phyloP scores from a whole-genome alignment of 1,284 basidiomycete genomes.

The Ustilago tritici region DNA sequence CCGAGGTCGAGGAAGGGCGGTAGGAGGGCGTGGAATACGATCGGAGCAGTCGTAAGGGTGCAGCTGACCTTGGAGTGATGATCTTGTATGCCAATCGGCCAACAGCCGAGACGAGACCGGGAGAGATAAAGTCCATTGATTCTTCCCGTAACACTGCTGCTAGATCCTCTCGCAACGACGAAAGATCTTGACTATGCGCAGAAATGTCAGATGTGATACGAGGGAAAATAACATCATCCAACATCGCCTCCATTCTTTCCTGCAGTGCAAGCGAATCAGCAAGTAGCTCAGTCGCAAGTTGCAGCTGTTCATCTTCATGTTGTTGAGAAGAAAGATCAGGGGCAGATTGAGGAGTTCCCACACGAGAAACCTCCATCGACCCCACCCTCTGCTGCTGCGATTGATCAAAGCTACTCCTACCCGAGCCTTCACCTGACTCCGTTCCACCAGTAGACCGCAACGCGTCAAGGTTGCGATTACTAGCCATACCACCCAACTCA shows the following conservation, averaged over 20 bases:
- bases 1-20: slow-evolving; percentile 73
- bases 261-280: slow-evolving; percentile 17
- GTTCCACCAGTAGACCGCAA: neutral
- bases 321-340: slow-evolving; percentile 19
- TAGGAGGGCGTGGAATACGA: slow-evolving; percentile 85
- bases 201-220: neutral
- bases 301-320: slow-evolving; percentile 29
- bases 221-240: slow-evolving; percentile 9
- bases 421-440: neutral
- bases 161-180: slow-evolving; percentile 17
- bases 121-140: slow-evolving; percentile 31
- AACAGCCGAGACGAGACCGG: slow-evolving; percentile 12
- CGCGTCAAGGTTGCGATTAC: slow-evolving; percentile 8
- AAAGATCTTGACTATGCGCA: neutral
- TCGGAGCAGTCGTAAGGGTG: slow-evolving; percentile 85
- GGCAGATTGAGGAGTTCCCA: slow-evolving; percentile 32
- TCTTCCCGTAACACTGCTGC: slow-evolving; percentile 12
- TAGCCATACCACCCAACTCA: slow-evolving; percentile 6
- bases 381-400: neutral
- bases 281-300: slow-evolving; percentile 2
- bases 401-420: slow-evolving; percentile 8
- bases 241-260: neutral
- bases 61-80: slow-evolving; percentile 81
- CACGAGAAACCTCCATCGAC: slow-evolving; percentile 27
- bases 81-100: slow-evolving; percentile 71